Base-by-base conservation (phyloP, 371 early-diverging fungal species). In the Apophysomyces variabilis region DNA sequence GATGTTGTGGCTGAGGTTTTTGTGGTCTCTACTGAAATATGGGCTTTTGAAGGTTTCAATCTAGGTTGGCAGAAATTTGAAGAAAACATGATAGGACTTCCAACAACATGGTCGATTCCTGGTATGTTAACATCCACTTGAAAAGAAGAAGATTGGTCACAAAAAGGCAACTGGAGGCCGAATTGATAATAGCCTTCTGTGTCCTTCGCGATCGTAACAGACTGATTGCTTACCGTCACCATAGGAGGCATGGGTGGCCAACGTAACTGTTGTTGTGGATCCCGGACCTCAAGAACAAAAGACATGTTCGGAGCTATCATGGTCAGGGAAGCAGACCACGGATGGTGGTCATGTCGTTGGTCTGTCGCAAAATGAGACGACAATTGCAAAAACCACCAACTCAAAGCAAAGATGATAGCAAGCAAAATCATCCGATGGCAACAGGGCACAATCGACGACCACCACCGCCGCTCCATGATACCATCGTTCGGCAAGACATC, bases 181-280 rank as follows among this genome's bases (percentile, higher is more conserved):
- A 50, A 50, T 21, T 26, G 54, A 21, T 50, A 50, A 21, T 50
- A 50, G 54, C 54, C 54, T 50, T 50, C 54, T 50, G 32, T 50
- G 54, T 50, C n/a, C 54, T 50, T 50, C 21, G 21, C 21, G 21
- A 50, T 50, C 21, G 21, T 50, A 8, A 50, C 21, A n/a, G 54
- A 8, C 8, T 50, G 21, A 21, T 50, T 50, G 54, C 54, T 50
- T 50, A 50, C 54, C 54, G 9, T 50, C 21, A 21, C 54, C 54
- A 50, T 26, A 9, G 54, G 54, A 50, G 21, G 54, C 16, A 5
- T 50, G 16, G 54, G 54, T 50, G 54, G 9, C 54, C 54, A 50
- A 21, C 54, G n/a, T 50, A 50, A 21, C 21, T 50, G 54, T 9
- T 50, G 21, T n/a, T 50, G n/a, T 8, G 54, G 54, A 21, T 50